These are phyloP conservation scores for Leptosphaerulina australis DNA, from an alignment of 2,329 filamentous ascomycete genomes.

Conservation along the genomic window DNA sequence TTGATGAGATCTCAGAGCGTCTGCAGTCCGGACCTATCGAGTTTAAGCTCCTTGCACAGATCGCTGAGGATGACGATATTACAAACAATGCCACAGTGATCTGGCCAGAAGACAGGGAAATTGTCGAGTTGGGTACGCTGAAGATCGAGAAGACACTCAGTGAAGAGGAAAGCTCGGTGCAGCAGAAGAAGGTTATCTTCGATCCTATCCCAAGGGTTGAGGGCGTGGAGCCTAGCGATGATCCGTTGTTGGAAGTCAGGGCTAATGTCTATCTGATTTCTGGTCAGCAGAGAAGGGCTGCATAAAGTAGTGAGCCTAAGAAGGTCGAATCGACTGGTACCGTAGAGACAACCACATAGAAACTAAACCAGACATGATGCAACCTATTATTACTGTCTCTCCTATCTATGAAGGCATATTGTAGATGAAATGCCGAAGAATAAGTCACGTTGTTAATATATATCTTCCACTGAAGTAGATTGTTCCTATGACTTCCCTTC, in stretches of 20 bases:
- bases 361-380: too few species aligned
- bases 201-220: slow-evolving; percentile 63
- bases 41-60: slow-evolving; percentile 59
- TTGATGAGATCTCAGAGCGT: slow-evolving; percentile 54
- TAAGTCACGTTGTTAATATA: too few species aligned
- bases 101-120: slow-evolving; percentile 59
- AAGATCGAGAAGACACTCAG: slow-evolving; percentile 51
- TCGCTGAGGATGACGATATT: slow-evolving; percentile 57
- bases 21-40: slow-evolving; percentile 47
- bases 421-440: too few species aligned
- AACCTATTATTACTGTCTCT: too few species aligned
- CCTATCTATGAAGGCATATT: too few species aligned
- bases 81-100: slow-evolving; percentile 57
- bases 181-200: slow-evolving; percentile 62
- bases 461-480: too few species aligned
- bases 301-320: slow-evolving; percentile 24
- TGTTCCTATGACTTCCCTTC: too few species aligned
- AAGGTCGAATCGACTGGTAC: slow-evolving; percentile 3
- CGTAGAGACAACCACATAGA: background rate
- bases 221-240: slow-evolving; percentile 59
- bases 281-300: slow-evolving; percentile 59
- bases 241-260: slow-evolving; percentile 63
- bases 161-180: slow-evolving; percentile 50
- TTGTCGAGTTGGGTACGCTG: slow-evolving; percentile 60
- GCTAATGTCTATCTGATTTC: slow-evolving; percentile 63